Conservation (phyloP, 2,329 filamentous ascomycete species). For the Mycogone perniciosa region DNA sequence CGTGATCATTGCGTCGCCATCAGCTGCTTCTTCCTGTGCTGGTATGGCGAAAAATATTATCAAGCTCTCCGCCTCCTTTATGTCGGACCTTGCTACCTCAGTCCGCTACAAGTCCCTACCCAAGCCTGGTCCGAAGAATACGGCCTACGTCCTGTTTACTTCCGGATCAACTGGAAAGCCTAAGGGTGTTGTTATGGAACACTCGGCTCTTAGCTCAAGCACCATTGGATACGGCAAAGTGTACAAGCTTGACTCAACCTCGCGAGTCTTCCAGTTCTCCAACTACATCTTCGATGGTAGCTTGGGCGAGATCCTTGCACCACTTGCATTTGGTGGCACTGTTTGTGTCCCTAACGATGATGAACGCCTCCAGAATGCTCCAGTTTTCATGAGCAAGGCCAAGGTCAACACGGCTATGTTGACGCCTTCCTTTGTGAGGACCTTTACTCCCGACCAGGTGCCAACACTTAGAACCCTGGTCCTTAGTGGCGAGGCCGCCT, state of each 20-base stretch:
- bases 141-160: slow-evolving; percentile 10
- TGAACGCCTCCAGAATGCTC: slow-evolving; percentile 2
- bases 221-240: slow-evolving; percentile 3
- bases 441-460: slow-evolving; percentile 6
- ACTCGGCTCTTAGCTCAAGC: slow-evolving; percentile 4
- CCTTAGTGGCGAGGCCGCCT: slow-evolving; percentile 8
- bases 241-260: background rate
- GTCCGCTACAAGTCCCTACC: background rate
- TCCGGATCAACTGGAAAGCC: slow-evolving; percentile 8
- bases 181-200: slow-evolving; percentile 11
- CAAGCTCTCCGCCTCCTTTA: background rate
- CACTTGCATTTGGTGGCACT: slow-evolving; percentile 6
- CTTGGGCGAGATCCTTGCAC: slow-evolving; percentile 7
- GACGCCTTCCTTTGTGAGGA: slow-evolving; percentile 7
- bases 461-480: slow-evolving; percentile 9
- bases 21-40: background rate
- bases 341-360: slow-evolving; percentile 9
- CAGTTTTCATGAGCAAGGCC: slow-evolving; percentile 2
- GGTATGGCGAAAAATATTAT: slow-evolving; percentile 1
- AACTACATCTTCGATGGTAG: slow-evolving; percentile 10
- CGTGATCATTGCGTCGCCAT: slow-evolving; percentile 10
- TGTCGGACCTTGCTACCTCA: background rate
- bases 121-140: background rate
- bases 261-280: slow-evolving; percentile 8
- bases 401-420: slow-evolving; percentile 8